Evolutionary conservation across 73 alveolate species (phyloP), one percentile per base, ranked within the genome.

Genomic region (Paramecium bursaria): DNA sequence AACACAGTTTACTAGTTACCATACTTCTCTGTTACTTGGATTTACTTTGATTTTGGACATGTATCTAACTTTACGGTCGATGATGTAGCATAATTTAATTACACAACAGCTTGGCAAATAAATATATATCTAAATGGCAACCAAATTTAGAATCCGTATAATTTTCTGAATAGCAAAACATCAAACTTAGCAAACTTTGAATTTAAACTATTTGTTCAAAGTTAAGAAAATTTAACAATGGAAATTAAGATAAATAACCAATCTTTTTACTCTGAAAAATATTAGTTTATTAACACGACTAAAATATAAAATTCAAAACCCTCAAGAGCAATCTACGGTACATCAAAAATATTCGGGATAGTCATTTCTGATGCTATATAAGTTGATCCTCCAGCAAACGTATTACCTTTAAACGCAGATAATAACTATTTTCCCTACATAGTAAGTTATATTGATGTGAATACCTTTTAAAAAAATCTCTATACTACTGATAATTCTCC

Each of bases 41-140:
- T 67, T 2, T 30, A 25, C 14, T 39, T 67, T 2, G 82, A 67
- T 67, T 25, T 67, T 2, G 44, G 82, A 67, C 82, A 67, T 42
- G 11, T 67, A 17, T 17, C 33, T 7, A 67, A 67, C 4, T 67
- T 39, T 9, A 3, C 0, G 17, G 55, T 39, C 21, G 54, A 31
- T 0, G n/a, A n/a, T 30, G 19, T 67, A 21, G 49, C 54, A 3
- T 67, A 67, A 67, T 42, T 67, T 67, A 67, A 67, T 67, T 67
- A 67, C n/a, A 67, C 82, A 1, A 21, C 49, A n/a, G n/a, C n/a
- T 67, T 67, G 82, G 82, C 19, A 42, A 13, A 67, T 67, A 9
- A 42, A 33, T 7, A 33, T 67, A 15, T 15, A 31, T 39, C 44
- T 67, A 25, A 44, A 67, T 17, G 54, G 44, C 21, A 42, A 19